Evolutionary conservation across 2,329 filamentous ascomycete genomes (phyloP).

Genomic region (Cyphellophora europaea): DNA sequence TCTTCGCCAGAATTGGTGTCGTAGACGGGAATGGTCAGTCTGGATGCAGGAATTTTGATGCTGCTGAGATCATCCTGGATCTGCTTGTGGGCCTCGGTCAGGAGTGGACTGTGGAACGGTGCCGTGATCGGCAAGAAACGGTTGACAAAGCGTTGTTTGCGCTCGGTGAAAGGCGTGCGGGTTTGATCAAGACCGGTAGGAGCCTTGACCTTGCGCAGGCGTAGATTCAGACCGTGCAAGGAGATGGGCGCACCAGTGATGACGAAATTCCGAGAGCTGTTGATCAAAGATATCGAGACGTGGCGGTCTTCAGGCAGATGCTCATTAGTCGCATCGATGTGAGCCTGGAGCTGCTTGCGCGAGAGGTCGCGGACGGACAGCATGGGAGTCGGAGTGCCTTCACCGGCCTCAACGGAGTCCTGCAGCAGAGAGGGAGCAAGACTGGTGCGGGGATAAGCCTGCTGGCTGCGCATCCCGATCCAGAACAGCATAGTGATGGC

Average conservation of each 20-base stretch:
- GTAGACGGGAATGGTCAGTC: conserved; percentile 75
- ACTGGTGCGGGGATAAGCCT: conserved; percentile 91
- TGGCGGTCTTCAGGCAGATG: conserved; percentile 88
- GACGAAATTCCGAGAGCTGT: conserved; percentile 94
- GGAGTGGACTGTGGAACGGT: conserved; percentile 95
- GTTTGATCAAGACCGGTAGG: conserved; percentile 96
- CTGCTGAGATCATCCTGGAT: conserved; percentile 83
- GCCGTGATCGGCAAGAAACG: conserved; percentile 95
- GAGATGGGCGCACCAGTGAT: conserved; percentile 94
- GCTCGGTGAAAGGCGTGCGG: conserved; percentile 84
- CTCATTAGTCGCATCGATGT: conserved; percentile 94
- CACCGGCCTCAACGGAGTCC: conserved; percentile 87
- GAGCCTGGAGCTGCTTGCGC: conserved; percentile 79
- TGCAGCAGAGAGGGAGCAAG: conserved; percentile 82
- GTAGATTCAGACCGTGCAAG: conserved; percentile 88
- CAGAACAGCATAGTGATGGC: conserved; percentile 93
- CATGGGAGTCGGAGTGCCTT: conserved; percentile 96
- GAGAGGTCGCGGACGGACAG: conserved; percentile 91
- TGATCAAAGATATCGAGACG: conserved; percentile 89
- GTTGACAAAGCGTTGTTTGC: conserved; percentile 93
- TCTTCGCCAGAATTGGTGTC: conserved; percentile 86
- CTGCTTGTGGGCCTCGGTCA: conserved; percentile 68
- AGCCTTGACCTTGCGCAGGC: conserved; percentile 92
- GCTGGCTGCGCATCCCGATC: conserved; percentile 95
- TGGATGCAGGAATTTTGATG: conserved; percentile 62